Percentiles rank a stretch among this genome's conserved stretches.
phyloP scores from a whole-genome alignment of 2,329 filamentous ascomycete genomes.

The Trichoderma guizhouense region DNA sequence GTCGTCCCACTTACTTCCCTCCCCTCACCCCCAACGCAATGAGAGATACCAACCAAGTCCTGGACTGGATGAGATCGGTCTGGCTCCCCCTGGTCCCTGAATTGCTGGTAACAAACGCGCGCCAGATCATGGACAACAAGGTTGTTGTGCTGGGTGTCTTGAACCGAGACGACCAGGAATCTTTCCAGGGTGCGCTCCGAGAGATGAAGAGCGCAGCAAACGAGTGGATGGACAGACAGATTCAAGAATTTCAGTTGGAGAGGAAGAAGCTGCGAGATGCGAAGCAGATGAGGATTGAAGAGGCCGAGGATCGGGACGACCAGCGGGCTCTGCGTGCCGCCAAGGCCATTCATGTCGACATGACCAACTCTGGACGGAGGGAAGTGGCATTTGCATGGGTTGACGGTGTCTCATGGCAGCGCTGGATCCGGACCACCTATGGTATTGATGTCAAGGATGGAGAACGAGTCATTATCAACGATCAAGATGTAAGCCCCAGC shows the following conservation, averaged over 20 bases:
- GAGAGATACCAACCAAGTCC: slow-evolving; percentile 74
- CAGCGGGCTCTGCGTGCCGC: slow-evolving; percentile 80
- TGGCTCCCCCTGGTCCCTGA: slow-evolving; percentile 97
- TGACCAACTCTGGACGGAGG: slow-evolving; percentile 81
- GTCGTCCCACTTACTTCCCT: slow-evolving; percentile 84
- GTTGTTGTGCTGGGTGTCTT: slow-evolving; percentile 91
- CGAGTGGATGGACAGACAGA: slow-evolving; percentile 98
- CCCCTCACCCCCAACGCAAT: slow-evolving; percentile 86
- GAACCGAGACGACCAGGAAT: slow-evolving; percentile 72
- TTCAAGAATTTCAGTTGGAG: slow-evolving; percentile 86
- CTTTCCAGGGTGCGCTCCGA: slow-evolving; percentile 72
- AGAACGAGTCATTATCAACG: slow-evolving; percentile 92
- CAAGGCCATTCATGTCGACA: slow-evolving; percentile 87
- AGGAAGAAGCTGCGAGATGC: slow-evolving; percentile 88
- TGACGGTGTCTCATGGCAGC: slow-evolving; percentile 94
- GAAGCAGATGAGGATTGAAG: slow-evolving; percentile 93
- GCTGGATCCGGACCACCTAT: slow-evolving; percentile 94
- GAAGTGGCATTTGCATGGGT: slow-evolving; percentile 97
- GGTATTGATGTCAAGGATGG: slow-evolving; percentile 84
- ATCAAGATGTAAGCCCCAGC: slow-evolving; percentile 76
- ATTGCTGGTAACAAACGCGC: slow-evolving; percentile 83
- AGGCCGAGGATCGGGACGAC: slow-evolving; percentile 90
- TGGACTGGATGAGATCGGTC: slow-evolving; percentile 92
- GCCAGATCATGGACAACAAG: slow-evolving; percentile 92
- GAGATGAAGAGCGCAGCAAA: slow-evolving; percentile 94